phyloP scores from a whole-genome alignment of 768 basidiomycete genomes.

The Xerocomellus chrysenteron region DNA sequence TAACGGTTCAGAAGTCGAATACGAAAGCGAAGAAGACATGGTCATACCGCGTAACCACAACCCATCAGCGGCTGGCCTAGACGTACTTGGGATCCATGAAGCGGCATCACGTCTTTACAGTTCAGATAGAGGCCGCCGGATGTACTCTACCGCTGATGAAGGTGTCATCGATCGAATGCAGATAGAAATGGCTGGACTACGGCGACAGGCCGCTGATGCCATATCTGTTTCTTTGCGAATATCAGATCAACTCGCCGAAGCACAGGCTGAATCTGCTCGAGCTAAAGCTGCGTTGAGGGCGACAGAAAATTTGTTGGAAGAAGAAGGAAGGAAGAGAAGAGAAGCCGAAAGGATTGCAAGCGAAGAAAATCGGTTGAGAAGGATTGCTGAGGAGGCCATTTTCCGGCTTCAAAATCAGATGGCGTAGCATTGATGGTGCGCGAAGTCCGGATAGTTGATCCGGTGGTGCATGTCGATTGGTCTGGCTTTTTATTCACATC shows the following conservation, averaged over 20 bases:
- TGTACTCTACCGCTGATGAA: slow-evolving; percentile 35
- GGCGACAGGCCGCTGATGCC: slow-evolving; percentile 67
- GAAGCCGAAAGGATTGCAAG: slow-evolving; percentile 56
- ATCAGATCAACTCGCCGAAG: slow-evolving; percentile 68
- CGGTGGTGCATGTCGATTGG: background rate
- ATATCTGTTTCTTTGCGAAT: slow-evolving; percentile 62
- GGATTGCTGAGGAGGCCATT: slow-evolving; percentile 51
- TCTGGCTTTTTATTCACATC: background rate
- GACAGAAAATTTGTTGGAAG: slow-evolving; percentile 58
- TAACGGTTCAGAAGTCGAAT: slow-evolving; percentile 49
- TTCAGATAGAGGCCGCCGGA: slow-evolving; percentile 29
- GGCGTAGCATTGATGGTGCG: background rate
- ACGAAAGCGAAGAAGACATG: slow-evolving; percentile 70
- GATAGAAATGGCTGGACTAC: slow-evolving; percentile 61
- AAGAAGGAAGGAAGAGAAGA: slow-evolving; percentile 55
- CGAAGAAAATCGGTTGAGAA: slow-evolving; percentile 47
- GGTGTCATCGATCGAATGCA: slow-evolving; percentile 60
- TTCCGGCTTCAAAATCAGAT: slow-evolving; percentile 33
- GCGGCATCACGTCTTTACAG: slow-evolving; percentile 44
- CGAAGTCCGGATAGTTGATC: background rate
- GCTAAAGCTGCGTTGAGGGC: slow-evolving; percentile 53
- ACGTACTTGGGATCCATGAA: slow-evolving; percentile 34
- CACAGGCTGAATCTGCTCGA: slow-evolving; percentile 58
- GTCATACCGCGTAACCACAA: slow-evolving; percentile 45
- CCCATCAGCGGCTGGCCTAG: slow-evolving; percentile 38